Base-by-base conservation (phyloP, 1,139 yeast genomes). In the Saccharomyces hybrid region DNA sequence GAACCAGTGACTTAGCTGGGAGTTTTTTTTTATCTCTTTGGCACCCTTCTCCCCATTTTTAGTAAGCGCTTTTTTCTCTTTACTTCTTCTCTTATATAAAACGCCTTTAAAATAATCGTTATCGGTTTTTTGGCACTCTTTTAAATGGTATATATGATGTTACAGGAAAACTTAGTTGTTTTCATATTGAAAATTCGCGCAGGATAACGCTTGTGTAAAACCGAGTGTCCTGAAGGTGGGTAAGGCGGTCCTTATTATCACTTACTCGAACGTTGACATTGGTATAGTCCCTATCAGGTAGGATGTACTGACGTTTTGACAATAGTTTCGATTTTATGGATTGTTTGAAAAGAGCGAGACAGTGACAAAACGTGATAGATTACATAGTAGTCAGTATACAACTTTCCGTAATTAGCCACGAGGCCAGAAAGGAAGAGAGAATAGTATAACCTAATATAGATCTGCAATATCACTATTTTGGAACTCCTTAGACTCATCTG, bases 1-100 rank as follows among this genome's bases (percentile, higher is more conserved):
- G 96, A 88, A 73, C 93, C 96, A 14, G 71, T 81, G n/a, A 38
- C 44, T 38, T 38, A 38, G 13, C 20, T 7, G 20, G 13, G 11
- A 9, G 20, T 38, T 38, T 38, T 8, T 11, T 9, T 13, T 20
- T 38, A 16, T 9, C 44, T 3, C 9, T 14, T 25, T 4, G 25
- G 23, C 20, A 38, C 16, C 25, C 20, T 16, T 20, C 44, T 9
- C 13, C 25, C 3, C 25, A 38, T 38, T 16, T 14, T 11, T 16
- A 5, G n/a, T 38, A 9, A 9, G 9, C 44, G 44, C 25, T 38
- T 20, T 4, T 20, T 20, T 38, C 25, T 38, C 25, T 38, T 38
- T 38, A 9, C 20, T 9, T 9, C 44, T 38, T 16, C 25, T 11
- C 6, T 11, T 38, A 38, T 38, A 38, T 38, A 38, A 20, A 16